Percentiles rank a stretch among this genome's conserved stretches.
Evolutionary conservation across 2,329 filamentous ascomycete genomes (phyloP).

Genomic region (Rachicladosporium sp.): DNA sequence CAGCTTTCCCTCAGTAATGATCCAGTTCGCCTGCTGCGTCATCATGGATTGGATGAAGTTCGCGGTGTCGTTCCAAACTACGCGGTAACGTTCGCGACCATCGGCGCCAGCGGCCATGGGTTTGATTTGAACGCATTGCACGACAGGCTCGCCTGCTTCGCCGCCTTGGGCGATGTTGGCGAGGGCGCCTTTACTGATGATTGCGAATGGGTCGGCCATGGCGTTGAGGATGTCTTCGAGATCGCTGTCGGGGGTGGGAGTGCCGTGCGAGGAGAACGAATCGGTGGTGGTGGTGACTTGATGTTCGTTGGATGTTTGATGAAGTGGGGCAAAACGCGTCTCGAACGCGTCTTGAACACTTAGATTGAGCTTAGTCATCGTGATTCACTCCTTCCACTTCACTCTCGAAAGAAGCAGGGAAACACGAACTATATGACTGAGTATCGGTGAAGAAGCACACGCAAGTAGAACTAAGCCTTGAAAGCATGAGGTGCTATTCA

Average conservation of each 20-base stretch:
- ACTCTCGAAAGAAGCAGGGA: too few relatives aligned
- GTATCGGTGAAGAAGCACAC: too few relatives aligned
- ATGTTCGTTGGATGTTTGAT: background rate
- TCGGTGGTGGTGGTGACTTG: background rate
- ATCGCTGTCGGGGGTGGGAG: background rate
- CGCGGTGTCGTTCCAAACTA: constrained; percentile 60
- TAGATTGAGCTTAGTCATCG: too few relatives aligned
- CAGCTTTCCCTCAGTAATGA: constrained; percentile 67
- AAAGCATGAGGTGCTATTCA: too few relatives aligned
- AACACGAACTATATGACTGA: too few relatives aligned
- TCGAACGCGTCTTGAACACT: too few relatives aligned
- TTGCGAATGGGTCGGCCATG: background rate
- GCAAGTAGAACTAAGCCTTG: too few relatives aligned
- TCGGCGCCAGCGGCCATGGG: constrained; percentile 52
- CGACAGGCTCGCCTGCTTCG: constrained; percentile 54
- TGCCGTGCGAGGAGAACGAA: too few relatives aligned
- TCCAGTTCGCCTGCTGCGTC: constrained; percentile 69
- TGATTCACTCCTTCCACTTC: too few relatives aligned
- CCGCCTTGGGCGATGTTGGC: constrained; percentile 18
- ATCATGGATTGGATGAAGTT: constrained; percentile 78
- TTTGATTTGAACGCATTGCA: constrained; percentile 93
- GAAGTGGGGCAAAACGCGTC: background rate
- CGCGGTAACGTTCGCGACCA: constrained; percentile 65
- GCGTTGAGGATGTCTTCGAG: background rate
- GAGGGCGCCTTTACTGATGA: constrained; percentile 20